phyloP scores from a whole-genome alignment of 2,329 filamentous ascomycete genomes.

The Cryphonectria japonica region DNA sequence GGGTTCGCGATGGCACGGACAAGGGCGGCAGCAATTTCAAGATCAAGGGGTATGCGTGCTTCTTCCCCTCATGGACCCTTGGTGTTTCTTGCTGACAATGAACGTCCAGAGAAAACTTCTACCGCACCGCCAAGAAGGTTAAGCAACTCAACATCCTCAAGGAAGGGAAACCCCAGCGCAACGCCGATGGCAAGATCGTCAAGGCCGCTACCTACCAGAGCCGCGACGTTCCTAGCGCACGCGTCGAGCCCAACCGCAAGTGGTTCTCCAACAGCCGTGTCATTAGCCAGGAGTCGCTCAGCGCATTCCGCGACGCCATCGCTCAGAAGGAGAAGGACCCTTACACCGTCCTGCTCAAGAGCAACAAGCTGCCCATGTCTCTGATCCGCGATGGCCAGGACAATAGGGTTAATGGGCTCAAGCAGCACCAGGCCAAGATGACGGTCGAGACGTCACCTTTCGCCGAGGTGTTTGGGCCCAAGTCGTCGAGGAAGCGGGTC shows the following conservation, averaged over 20 bases:
- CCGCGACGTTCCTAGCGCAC: conserved; percentile 35
- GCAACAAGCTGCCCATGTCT: conserved; percentile 96
- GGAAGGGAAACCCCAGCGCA: conserved; percentile 80
- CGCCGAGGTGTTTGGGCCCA: conserved; percentile 87
- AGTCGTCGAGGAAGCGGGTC: conserved; percentile 88
- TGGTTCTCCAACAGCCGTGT: conserved; percentile 96
- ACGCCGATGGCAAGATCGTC: conserved; percentile 81
- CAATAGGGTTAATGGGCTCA: conserved; percentile 71
- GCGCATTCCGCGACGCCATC: conserved; percentile 88
- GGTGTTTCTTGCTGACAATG: not conserved
- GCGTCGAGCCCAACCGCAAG: conserved; percentile 62
- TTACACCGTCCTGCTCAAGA: conserved; percentile 92
- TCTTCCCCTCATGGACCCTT: not conserved
- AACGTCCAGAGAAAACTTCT: conserved; percentile 25
- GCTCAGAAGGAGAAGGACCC: conserved; percentile 88
- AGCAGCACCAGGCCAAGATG: conserved; percentile 91
- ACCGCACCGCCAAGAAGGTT: conserved; percentile 76
- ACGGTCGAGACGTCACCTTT: conserved; percentile 87
- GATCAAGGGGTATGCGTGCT: conserved; percentile 63
- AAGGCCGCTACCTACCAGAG: conserved; percentile 72
- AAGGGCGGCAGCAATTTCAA: conserved; percentile 78
- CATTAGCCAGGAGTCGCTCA: conserved; percentile 81
- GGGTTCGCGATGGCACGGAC: conserved; percentile 81
- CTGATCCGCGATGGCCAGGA: conserved; percentile 80
- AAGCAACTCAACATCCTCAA: conserved; percentile 90